Evolutionary conservation across 257 asterid genomes (phyloP), one percentile per base, ranked within the genome.

Genomic region (Sherardia arvensis): DNA sequence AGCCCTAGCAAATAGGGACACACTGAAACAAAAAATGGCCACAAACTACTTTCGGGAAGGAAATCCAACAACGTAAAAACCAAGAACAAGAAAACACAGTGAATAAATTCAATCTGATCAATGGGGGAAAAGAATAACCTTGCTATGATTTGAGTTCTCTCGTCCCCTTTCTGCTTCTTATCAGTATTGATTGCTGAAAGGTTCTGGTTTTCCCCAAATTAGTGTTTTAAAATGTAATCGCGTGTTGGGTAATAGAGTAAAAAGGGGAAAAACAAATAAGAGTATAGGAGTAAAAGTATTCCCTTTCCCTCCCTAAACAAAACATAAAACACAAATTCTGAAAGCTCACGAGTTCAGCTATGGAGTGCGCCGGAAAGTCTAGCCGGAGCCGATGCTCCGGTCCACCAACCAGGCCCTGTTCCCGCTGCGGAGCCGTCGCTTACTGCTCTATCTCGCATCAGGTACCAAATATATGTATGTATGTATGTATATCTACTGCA

Each of bases 281-380:
- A n/a, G n/a, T n/a, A n/a, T n/a, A n/a, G n/a, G n/a, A n/a, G n/a
- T n/a, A n/a, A n/a, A n/a, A n/a, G n/a, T n/a, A 43, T 14, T 43
- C 20, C n/a, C 21, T 43, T 43, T 43, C 51, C 51, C 51, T 43
- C 51, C 51, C 21, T 14, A 5, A 15, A 40, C 49, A 14, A 40
- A 40, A 40, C 49, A 5, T 18, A n/a, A 3, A 40, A 40, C 49
- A 40, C 49, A 40, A 40, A 40, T 40, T 40, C 49, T 40, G 49
- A 15, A 40, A 18, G 48, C 14, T 40, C n/a, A 15, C 49, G 15
- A 12, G 49, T 5, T 20, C n/a, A 61, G 26, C 40, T 30, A 88
- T 93, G 99, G 99, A 93, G 48, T 93, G 99, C 79, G 97, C 97
- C 76, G 97, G 90, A 21, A 87, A 71, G 66, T 88, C 86, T 53